Percentiles rank a stretch among this genome's conserved stretches.
Conservation (phyloP, 139 green algal species). For the Closterium sp. region DNA sequence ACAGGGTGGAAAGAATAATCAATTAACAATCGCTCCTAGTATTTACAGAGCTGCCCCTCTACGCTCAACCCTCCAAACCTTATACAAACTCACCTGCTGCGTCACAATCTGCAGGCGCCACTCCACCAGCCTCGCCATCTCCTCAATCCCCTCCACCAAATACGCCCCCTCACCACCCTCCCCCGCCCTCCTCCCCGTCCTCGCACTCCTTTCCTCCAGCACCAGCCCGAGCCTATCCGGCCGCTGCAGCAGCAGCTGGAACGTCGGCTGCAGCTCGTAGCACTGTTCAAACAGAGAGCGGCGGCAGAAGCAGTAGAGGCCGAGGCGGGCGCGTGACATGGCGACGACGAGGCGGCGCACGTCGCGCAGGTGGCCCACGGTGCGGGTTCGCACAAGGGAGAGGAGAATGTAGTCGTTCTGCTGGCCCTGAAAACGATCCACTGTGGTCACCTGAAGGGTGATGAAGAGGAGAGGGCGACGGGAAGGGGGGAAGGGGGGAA, state of each 20-base stretch:
- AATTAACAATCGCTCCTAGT: too few species aligned
- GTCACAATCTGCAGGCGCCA: background rate
- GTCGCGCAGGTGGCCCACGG: conserved; percentile 92
- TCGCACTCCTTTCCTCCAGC: conserved; percentile 16
- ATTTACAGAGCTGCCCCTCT: too few species aligned
- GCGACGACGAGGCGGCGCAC: conserved; percentile 91
- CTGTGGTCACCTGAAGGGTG: conserved; percentile 66
- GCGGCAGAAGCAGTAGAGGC: conserved; percentile 93
- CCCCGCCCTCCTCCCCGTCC: background rate
- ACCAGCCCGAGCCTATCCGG: conserved; percentile 75
- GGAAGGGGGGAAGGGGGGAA: background rate
- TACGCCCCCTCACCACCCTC: background rate
- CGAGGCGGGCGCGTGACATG: conserved; percentile 85
- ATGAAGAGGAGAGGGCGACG: background rate
- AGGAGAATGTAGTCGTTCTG: conserved; percentile 98
- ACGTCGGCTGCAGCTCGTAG: conserved; percentile 87
- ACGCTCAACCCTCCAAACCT: too few species aligned
- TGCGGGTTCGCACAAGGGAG: conserved; percentile 83
- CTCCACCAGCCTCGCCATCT: background rate
- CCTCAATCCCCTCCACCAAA: background rate
- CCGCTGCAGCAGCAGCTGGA: conserved; percentile 74
- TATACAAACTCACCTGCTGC: background rate
- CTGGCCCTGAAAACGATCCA: conserved; percentile 98
- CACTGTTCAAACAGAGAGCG: conserved; percentile 84
- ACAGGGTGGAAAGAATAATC: too few species aligned